Percentiles rank a stretch among this genome's conserved stretches.
Conservation (phyloP, 176 grass and related monocot genomes). For the Pharus latifolius region DNA sequence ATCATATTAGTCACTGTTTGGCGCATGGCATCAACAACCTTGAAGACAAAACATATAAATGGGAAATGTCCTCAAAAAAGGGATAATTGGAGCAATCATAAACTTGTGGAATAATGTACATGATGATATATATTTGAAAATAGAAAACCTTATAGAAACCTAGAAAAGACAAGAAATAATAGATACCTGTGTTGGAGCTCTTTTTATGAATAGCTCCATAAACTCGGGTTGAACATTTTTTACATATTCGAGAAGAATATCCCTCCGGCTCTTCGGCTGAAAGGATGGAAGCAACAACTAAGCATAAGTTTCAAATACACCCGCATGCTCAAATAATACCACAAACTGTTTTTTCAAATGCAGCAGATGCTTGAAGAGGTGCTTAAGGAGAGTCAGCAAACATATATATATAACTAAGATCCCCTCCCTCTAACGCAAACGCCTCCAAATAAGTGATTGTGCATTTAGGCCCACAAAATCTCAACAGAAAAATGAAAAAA, state of each 20-base stretch:
- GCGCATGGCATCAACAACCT: slow-evolving; percentile 96
- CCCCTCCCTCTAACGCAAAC: too few relatives aligned
- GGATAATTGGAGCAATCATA: neutral
- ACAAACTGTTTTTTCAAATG: neutral
- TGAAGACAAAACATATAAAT: slow-evolving; percentile 1
- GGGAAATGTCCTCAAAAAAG: neutral
- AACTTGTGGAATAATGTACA: neutral
- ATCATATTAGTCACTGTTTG: slow-evolving; percentile 97
- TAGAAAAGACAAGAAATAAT: neutral
- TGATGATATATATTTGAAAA: neutral
- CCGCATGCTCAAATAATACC: neutral
- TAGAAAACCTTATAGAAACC: neutral
- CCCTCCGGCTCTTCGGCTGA: slow-evolving; percentile 74
- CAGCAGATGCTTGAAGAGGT: neutral
- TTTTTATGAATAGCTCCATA: slow-evolving; percentile 91
- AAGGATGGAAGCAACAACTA: slow-evolving; percentile 12
- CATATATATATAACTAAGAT: too few relatives aligned
- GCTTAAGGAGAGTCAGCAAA: neutral
- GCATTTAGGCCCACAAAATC: too few relatives aligned
- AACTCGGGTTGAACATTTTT: slow-evolving; percentile 90
- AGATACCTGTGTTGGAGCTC: slow-evolving; percentile 72
- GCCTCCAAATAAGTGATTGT: too few relatives aligned
- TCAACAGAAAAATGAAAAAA: too few relatives aligned
- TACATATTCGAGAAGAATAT: slow-evolving; percentile 82
- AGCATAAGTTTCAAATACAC: neutral